These are phyloP conservation scores for Madurella mycetomatis DNA, from an alignment of 2,329 filamentous ascomycete species.

Conservation along the genomic window DNA sequence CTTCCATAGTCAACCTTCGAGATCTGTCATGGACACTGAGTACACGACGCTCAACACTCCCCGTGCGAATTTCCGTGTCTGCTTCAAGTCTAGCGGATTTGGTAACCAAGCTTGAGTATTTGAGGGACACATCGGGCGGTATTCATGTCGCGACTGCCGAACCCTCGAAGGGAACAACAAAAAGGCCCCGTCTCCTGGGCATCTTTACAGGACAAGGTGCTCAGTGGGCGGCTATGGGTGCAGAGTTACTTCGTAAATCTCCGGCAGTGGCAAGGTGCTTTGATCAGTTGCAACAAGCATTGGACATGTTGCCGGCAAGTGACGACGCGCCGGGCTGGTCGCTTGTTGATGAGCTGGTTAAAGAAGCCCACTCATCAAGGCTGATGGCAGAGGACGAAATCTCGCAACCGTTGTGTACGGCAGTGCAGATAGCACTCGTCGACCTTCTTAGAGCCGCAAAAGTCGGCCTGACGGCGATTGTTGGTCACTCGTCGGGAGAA, in stretches of 20 bases:
- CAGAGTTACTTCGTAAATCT: constrained; percentile 17
- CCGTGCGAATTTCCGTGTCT: too few relatives aligned
- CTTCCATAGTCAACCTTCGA: too few relatives aligned
- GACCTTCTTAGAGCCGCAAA: constrained; percentile 33
- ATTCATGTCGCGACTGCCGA: background rate
- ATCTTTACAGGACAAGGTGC: constrained; percentile 32
- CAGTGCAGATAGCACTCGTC: constrained; percentile 37
- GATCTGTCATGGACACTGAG: too few relatives aligned
- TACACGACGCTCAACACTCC: too few relatives aligned
- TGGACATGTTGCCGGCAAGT: constrained; percentile 4
- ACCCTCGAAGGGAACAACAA: background rate
- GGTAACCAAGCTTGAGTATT: constrained; percentile 2
- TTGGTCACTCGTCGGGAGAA: constrained; percentile 43
- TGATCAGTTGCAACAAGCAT: background rate
- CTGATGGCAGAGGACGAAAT: constrained; percentile 26
- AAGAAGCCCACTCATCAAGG: background rate
- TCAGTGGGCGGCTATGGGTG: constrained; percentile 29
- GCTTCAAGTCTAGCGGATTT: background rate
- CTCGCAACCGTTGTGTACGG: constrained; percentile 30
- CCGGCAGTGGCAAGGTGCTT: background rate
- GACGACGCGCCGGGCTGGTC: constrained; percentile 15
- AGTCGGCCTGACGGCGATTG: constrained; percentile 32
- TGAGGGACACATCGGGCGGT: background rate
- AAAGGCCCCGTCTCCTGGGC: constrained; percentile 13
- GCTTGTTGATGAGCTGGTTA: constrained; percentile 14